Conservation (phyloP, 257 asterid genomes). For the Solanum gandarillasii region DNA sequence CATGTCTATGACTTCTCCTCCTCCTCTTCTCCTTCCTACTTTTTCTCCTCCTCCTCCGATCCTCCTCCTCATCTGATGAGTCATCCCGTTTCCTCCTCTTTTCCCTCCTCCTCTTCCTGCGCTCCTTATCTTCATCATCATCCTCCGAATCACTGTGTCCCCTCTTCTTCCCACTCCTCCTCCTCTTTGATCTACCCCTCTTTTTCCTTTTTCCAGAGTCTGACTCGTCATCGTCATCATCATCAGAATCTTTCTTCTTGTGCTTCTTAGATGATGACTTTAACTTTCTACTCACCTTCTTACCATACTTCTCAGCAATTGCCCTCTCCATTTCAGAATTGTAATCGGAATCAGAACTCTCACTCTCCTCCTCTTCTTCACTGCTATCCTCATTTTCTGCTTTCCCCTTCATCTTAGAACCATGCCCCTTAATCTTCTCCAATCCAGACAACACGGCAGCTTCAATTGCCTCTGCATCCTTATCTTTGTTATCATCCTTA, state of each 20-base stretch:
- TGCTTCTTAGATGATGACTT: slow-evolving; percentile 23
- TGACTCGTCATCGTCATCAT: slow-evolving; percentile 22
- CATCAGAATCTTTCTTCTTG: slow-evolving; percentile 25
- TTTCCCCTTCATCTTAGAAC: slow-evolving; percentile 8
- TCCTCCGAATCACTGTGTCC: slow-evolving; percentile 35
- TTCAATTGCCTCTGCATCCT: slow-evolving; percentile 41
- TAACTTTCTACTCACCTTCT: slow-evolving; percentile 19
- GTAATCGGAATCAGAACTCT: slow-evolving; percentile 70
- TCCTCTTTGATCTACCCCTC: slow-evolving; percentile 55
- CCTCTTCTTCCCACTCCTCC: slow-evolving; percentile 43
- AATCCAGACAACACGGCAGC: slow-evolving; percentile 60
- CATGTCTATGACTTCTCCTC: slow-evolving; percentile 48
- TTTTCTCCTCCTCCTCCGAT: slow-evolving; percentile 36
- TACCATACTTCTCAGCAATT: slow-evolving; percentile 39
- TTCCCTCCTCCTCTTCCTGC: slow-evolving; percentile 36
- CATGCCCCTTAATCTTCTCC: slow-evolving; percentile 47
- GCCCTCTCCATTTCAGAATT: slow-evolving; percentile 80
- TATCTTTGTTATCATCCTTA: slow-evolving; percentile 43
- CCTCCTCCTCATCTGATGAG: slow-evolving; percentile 36
- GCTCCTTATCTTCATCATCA: slow-evolving; percentile 33
- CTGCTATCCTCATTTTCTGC: slow-evolving; percentile 38
- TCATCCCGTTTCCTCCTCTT: slow-evolving; percentile 43
- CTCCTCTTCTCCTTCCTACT: slow-evolving; percentile 54
- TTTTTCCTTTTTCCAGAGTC: slow-evolving; percentile 26
- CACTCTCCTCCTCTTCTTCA: slow-evolving; percentile 63